Percentiles rank a stretch among this genome's conserved stretches.
These are phyloP conservation scores for Fusarium mangiferae DNA, from an alignment of 2,329 filamentous ascomycete genomes.

Conservation along the genomic window DNA sequence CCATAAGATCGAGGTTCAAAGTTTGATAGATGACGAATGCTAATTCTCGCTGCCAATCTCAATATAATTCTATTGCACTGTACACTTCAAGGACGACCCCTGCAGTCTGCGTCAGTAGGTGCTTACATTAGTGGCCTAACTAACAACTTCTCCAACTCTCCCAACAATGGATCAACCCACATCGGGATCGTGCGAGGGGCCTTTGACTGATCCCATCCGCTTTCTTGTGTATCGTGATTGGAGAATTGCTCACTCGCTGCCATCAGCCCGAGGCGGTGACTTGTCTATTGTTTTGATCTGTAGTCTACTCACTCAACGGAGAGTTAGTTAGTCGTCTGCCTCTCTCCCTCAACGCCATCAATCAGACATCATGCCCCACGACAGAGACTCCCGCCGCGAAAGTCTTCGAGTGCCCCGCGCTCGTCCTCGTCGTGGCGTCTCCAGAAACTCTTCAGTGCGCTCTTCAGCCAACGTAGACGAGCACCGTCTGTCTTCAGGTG, in stretches of 20 bases:
- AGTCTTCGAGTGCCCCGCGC: conserved; percentile 46
- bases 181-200: conserved; percentile 28
- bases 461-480: conserved; percentile 41
- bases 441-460: conserved; percentile 41
- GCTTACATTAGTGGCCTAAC: background rate
- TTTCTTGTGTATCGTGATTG: conserved; percentile 36
- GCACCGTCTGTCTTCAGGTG: conserved; percentile 27
- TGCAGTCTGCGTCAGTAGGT: conserved; percentile 7
- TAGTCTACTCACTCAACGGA: conserved; percentile 2
- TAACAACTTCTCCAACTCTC: background rate
- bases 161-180: conserved; percentile 35
- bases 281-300: background rate
- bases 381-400: conserved; percentile 39
- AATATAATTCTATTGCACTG: background rate
- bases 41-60: background rate
- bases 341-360: conserved; percentile 2
- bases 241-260: conserved; percentile 28
- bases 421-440: conserved; percentile 29
- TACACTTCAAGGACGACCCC: background rate
- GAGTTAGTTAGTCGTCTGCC: conserved; percentile 12
- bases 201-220: conserved; percentile 30
- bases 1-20: background rate
- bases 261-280: conserved; percentile 31
- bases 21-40: background rate
- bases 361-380: conserved; percentile 39